Evolutionary conservation across 805 yeast genomes (phyloP).

Genomic region (Kodamaea laetipori): DNA sequence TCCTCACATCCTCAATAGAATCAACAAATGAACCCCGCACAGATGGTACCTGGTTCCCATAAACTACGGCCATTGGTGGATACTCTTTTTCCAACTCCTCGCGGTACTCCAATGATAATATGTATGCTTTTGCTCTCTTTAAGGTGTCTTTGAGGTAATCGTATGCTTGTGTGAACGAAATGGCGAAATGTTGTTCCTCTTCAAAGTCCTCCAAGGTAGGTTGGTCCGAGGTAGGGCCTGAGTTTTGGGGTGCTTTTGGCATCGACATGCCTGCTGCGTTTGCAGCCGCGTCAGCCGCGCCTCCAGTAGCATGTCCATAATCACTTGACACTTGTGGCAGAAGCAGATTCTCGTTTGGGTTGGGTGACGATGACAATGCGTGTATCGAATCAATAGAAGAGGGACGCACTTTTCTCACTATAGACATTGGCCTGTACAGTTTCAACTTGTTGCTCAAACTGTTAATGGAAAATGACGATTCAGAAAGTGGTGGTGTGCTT

Average conservation of each 20-base stretch:
- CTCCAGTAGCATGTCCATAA: not conserved
- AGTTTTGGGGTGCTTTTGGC: not conserved
- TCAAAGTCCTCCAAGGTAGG: slow-evolving; percentile 1
- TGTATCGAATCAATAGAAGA: not conserved
- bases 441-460: slow-evolving; percentile 26
- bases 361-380: not conserved
- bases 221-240: not conserved
- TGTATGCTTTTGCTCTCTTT: slow-evolving; percentile 56
- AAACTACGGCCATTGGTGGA: slow-evolving; percentile 84
- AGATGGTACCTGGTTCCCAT: slow-evolving; percentile 82
- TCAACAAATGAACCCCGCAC: slow-evolving; percentile 76
- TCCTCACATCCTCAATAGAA: slow-evolving; percentile 59
- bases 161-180: slow-evolving; percentile 59
- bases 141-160: slow-evolving; percentile 66
- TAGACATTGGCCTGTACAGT: slow-evolving; percentile 10
- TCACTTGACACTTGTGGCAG: not conserved
- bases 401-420: slow-evolving; percentile 10
- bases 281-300: slow-evolving; percentile 1
- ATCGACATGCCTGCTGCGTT: slow-evolving; percentile 6
- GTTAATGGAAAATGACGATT: slow-evolving; percentile 24
- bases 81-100: slow-evolving; percentile 49
- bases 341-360: not conserved
- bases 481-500: slow-evolving; percentile 6
- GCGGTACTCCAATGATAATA: slow-evolving; percentile 56
- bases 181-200: slow-evolving; percentile 16